Base-by-base conservation (phyloP, 495 filamentous ascomycete species). In the Penicillium coffeae region DNA sequence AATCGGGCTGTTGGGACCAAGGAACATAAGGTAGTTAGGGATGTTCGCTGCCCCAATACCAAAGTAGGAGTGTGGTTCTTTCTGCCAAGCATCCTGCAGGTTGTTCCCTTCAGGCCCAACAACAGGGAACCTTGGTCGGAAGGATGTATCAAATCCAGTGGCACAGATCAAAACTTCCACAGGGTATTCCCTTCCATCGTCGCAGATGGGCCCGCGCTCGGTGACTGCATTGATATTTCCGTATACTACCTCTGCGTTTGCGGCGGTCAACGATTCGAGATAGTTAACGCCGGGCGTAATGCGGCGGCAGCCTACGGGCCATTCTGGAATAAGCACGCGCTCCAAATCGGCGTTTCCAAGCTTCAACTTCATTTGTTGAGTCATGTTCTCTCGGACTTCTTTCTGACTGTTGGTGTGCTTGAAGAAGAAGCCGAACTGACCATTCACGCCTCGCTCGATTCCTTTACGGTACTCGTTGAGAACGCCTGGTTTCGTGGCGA, bases 131-230 rank as follows among this genome's bases (percentile, higher is more conserved):
- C 48, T 43, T 0, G 73, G 69, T 8, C 59, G 46, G 42, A 64
- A 71, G 2, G 65, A 68, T 1, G 70, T 67, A 27, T 79, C 69
- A 52, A 79, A 81, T 1, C 78, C 78, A 1, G 73, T 75, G 5
- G 73, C 63, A 54, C 73, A 78, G 32, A 78, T 59, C 13, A 55
- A 21, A 1, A 78, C 51, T 39, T 74, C 77, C 32, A 78, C 68
- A 9, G 79, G 73, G 19, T 65, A 47, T 14, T 39, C 60, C 36
- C 71, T 60, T 47, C 74, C 59, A 49, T 70, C 50, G 54, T 64
- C 35, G 2, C 61, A 60, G 33, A 66, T 45, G 35, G 81, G 72
- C 0, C 75, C 78, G 3, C 35, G 70, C 45, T 69, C 64, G 0
- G 51, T 63, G 27, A 72, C 52, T 2, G 56, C 40, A 13, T 46